These are phyloP conservation scores for Heliosperma pusillum DNA, from an alignment of 148 eudicot genomes.

Conservation along the genomic window DNA sequence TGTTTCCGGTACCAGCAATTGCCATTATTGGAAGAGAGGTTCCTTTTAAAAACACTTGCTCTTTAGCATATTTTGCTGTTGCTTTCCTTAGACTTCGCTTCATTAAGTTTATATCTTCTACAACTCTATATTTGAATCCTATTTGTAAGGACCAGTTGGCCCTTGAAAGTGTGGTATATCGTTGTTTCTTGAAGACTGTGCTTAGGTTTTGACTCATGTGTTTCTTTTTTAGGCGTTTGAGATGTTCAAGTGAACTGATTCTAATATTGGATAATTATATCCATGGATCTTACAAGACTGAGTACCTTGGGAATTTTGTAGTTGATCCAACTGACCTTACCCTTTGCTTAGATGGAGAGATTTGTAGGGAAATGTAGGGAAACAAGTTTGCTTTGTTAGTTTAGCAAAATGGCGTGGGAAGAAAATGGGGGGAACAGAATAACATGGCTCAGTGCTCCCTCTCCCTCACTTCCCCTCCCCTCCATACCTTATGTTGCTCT, in stretches of 20 bases:
- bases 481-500: too few relatives aligned
- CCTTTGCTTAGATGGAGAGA: neutral
- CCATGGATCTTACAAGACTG: neutral
- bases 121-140: neutral
- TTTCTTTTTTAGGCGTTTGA: neutral
- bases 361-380: neutral
- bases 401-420: neutral
- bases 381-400: neutral
- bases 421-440: neutral
- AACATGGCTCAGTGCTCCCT: neutral
- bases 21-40: constrained; percentile 98
- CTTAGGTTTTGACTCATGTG: neutral
- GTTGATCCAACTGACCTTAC: constrained; percentile 4
- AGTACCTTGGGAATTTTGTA: neutral
- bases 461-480: neutral
- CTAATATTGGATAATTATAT: neutral
- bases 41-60: constrained; percentile 8
- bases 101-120: neutral
- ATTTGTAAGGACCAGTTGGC: neutral
- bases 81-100: neutral
- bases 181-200: neutral
- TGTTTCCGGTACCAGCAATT: constrained; percentile 81
- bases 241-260: neutral
- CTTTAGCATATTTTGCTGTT: constrained; percentile 1
- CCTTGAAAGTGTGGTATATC: neutral